Evolutionary conservation across 176 grass and related monocot species (phyloP).

Genomic region (Aegilops bicornis): DNA sequence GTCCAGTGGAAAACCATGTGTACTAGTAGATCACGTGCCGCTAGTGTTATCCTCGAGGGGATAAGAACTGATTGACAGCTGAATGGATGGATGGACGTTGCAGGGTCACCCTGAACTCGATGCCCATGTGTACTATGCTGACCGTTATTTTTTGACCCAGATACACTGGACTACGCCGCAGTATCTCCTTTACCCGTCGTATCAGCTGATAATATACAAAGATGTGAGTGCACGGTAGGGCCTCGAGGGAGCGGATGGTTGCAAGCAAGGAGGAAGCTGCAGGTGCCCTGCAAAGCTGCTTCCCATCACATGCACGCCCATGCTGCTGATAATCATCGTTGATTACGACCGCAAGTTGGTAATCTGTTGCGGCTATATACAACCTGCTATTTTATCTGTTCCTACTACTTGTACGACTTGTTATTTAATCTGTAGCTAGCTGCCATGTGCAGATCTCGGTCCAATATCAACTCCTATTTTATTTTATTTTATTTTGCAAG

Average conservation of each 20-base stretch:
- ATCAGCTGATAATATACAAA: background rate
- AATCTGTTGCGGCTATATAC: background rate
- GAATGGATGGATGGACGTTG: background rate
- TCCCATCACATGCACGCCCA: slow-evolving; percentile 3
- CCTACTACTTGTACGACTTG: background rate
- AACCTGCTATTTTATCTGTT: background rate
- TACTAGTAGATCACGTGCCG: background rate
- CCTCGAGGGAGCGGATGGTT: background rate
- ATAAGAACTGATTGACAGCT: background rate
- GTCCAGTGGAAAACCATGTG: background rate
- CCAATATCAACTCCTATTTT: no score
- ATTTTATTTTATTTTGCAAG: no score
- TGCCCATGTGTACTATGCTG: background rate
- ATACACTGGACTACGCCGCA: background rate
- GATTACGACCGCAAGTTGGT: background rate
- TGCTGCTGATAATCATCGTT: background rate
- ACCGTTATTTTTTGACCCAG: background rate
- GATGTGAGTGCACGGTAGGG: background rate
- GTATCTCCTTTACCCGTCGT: background rate
- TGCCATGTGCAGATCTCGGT: background rate
- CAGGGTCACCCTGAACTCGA: background rate
- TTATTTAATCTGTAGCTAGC: background rate
- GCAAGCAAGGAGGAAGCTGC: background rate
- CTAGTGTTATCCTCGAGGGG: background rate
- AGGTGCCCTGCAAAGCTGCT: background rate